Conservation (phyloP, 331 rosid species). For the Dryas integrifolia region DNA sequence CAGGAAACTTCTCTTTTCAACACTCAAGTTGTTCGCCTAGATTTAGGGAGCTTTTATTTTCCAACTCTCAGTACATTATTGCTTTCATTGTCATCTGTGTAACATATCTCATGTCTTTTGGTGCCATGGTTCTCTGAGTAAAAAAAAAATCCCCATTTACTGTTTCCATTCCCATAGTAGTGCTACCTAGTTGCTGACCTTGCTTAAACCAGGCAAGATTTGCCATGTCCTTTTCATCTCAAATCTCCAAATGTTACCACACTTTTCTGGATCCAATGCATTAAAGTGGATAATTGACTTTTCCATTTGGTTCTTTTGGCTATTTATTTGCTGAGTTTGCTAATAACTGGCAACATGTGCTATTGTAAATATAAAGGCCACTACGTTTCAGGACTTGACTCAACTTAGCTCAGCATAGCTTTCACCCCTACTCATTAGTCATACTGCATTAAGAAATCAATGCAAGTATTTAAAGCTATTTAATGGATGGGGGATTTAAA, state of each 20-base stretch:
- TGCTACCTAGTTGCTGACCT: not conserved
- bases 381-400: constrained; percentile 5
- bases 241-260: not conserved
- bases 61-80: not conserved
- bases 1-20: not conserved
- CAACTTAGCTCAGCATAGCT: not conserved
- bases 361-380: not conserved
- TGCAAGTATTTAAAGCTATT: not conserved
- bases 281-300: not conserved
- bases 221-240: not conserved
- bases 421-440: not conserved
- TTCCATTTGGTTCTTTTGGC: not conserved
- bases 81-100: not conserved
- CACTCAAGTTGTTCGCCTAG: not conserved
- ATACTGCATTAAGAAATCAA: not conserved
- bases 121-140: not conserved
- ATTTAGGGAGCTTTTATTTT: not conserved
- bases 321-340: not conserved
- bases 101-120: not conserved
- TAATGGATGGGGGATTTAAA: not conserved
- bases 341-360: not conserved
- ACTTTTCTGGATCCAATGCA: not conserved
- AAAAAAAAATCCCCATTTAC: not conserved
- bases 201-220: not conserved
- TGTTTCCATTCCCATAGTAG: not conserved